Evolutionary conservation across 2,329 filamentous ascomycete genomes (phyloP), one percentile per base, ranked within the genome.

Genomic region (Grosmannia serpens): DNA sequence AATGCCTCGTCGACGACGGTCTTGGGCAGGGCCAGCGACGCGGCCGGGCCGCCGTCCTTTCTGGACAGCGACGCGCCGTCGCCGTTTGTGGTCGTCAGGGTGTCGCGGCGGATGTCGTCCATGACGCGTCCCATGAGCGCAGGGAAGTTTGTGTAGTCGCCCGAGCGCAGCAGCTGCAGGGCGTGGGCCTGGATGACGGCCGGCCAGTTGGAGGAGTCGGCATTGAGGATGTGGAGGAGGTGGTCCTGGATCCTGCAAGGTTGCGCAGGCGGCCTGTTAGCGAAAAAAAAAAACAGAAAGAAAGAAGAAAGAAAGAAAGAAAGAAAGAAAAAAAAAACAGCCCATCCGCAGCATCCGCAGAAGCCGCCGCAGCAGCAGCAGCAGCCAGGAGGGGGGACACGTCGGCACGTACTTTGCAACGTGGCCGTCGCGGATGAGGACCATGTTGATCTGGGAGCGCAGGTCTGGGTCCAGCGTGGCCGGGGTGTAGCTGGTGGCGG

Each of bases 401-500:
- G 17, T 2, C 10, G 26, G 5, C 13, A 49, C 72, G 56, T 73
- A 85, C 83, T 80, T 83, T 53, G 75, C 70, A 27, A 85, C 77
- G 62, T 85, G 79, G 3, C 83, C 83, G 52, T 83, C 81, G 47
- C 75, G 74, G 38, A 86, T 72, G 27, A 86, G 71, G 15, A 81
- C 65, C 11, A 75, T 74, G 67, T 86, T 86, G 65, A 86, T 82
- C 64, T 84, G 77, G 2, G 82, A 85, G 26, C 83, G 75, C 59
- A 86, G 70, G 59, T 86, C 83, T 8, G 79, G 75, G 64, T 86
- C 83, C 59, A 82, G 75, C 10, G 81, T 86, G 7, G 81, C 80
- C 55, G 79, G 73, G 20, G 81, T 80, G 69, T 86, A 83, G 64
- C 75, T 79, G 3, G 81, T 75, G n/a, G 80, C 80, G 35, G 79